These are phyloP conservation scores for Tetrahymena borealis DNA, from an alignment of 73 alveolate genomes.

Conservation along the genomic window DNA sequence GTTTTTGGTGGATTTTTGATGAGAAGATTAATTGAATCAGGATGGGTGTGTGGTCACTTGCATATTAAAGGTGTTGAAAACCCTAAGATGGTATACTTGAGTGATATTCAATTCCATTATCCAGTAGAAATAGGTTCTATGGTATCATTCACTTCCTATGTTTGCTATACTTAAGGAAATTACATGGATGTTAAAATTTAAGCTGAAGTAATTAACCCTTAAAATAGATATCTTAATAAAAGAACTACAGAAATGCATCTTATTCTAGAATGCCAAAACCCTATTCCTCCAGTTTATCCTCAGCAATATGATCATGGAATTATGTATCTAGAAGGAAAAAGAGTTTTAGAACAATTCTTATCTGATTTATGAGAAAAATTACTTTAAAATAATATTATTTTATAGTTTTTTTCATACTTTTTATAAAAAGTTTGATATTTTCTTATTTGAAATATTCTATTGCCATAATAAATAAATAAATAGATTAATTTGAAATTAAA, in stretches of 20 bases:
- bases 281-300: background rate
- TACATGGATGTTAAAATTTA: background rate
- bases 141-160: background rate
- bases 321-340: background rate
- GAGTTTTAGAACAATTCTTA: background rate
- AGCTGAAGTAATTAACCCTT: background rate
- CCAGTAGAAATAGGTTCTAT: slow-evolving; percentile 29
- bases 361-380: background rate
- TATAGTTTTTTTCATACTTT: too few species aligned
- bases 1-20: slow-evolving; percentile 27
- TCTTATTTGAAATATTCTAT: too few species aligned
- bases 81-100: slow-evolving; percentile 8
- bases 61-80: slow-evolving; percentile 18
- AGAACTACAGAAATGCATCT: background rate
- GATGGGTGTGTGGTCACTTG: slow-evolving; percentile 15
- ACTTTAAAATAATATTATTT: too few species aligned
- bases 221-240: background rate
- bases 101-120: slow-evolving; percentile 8
- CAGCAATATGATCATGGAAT: background rate
- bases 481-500: too few species aligned
- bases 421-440: too few species aligned
- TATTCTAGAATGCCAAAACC: background rate
- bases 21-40: slow-evolving; percentile 33
- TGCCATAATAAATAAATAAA: too few species aligned
- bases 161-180: background rate